Evolutionary conservation across 805 yeast species (phyloP).

Genomic region (Zygosaccharomyces gambellarensis): DNA sequence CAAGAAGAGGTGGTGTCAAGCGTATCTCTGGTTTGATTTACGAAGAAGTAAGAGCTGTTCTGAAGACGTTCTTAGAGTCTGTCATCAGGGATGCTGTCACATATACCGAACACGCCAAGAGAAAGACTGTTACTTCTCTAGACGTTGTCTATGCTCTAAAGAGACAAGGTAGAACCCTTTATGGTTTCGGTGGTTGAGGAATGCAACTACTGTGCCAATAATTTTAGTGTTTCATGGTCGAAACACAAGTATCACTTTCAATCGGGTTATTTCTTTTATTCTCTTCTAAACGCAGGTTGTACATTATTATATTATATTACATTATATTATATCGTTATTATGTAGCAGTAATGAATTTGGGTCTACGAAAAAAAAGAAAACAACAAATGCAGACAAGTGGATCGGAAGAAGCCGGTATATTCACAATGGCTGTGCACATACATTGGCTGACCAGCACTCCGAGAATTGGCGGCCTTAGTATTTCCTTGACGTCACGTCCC

Average conservation of each 20-base stretch:
- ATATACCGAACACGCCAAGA: conserved; percentile 99
- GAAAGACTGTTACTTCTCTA: conserved; percentile 98
- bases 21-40: conserved; percentile 98
- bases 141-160: conserved; percentile 98
- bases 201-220: neutral
- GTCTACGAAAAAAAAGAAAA: neutral
- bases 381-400: neutral
- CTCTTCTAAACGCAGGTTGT: neutral
- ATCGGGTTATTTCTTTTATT: neutral
- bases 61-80: conserved; percentile 91
- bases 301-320: conserved; percentile 4
- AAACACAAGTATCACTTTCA: neutral
- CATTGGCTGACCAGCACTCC: neutral
- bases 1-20: conserved; percentile 99
- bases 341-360: conserved; percentile 5
- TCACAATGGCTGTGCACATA: too few species aligned
- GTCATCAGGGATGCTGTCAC: conserved; percentile 99
- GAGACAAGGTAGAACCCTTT: conserved; percentile 99
- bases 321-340: conserved; percentile 6
- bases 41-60: conserved; percentile 97
- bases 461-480: neutral
- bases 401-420: too few species aligned
- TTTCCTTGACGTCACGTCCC: neutral
- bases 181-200: conserved; percentile 98
- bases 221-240: too few species aligned